Conservation (phyloP, 2,329 filamentous ascomycete species). For the Remersonia thermophila region DNA sequence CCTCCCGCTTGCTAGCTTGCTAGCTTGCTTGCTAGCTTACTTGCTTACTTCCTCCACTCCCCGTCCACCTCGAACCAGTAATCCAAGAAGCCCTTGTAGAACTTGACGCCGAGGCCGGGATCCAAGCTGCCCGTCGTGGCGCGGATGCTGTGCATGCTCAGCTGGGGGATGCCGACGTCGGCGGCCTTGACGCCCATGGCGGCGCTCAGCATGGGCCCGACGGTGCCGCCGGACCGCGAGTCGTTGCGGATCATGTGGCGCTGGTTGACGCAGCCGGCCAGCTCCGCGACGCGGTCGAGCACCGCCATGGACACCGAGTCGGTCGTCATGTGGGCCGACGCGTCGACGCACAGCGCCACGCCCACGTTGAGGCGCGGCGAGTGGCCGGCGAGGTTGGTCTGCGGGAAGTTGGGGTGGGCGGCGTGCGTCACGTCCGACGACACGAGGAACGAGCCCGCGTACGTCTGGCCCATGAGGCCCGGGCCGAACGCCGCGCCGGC, state of each 20-base stretch:
- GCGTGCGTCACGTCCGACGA: conserved; percentile 91
- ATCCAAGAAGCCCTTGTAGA: conserved; percentile 84
- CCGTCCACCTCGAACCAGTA: conserved; percentile 72
- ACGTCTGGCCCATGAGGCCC: conserved; percentile 63
- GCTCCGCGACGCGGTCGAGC: conserved; percentile 64
- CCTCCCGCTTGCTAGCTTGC: too few relatives aligned
- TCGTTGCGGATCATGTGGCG: conserved; percentile 95
- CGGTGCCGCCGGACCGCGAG: conserved; percentile 75
- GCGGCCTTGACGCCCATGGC: conserved; percentile 71
- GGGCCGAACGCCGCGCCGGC: conserved; percentile 34
- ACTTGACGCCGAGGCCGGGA: conserved; percentile 74
- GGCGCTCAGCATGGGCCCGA: conserved; percentile 80
- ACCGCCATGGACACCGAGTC: conserved; percentile 77
- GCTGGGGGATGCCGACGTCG: conserved; percentile 79
- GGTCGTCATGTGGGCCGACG: conserved; percentile 93
- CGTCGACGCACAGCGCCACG: conserved; percentile 65
- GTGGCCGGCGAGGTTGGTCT: conserved; percentile 73
- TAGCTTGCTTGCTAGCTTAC: too few relatives aligned
- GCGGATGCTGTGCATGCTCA: conserved; percentile 88
- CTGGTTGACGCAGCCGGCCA: conserved; percentile 60
- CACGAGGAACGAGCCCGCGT: conserved; percentile 83
- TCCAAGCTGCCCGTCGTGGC: conserved; percentile 79
- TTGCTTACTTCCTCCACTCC: conserved; percentile 48
- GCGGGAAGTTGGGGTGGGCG: conserved; percentile 85
- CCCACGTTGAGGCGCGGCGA: conserved; percentile 81